Evolutionary conservation across 306 rosid species (phyloP), one percentile per base, ranked within the genome.

Genomic region (Glycine tomentella): DNA sequence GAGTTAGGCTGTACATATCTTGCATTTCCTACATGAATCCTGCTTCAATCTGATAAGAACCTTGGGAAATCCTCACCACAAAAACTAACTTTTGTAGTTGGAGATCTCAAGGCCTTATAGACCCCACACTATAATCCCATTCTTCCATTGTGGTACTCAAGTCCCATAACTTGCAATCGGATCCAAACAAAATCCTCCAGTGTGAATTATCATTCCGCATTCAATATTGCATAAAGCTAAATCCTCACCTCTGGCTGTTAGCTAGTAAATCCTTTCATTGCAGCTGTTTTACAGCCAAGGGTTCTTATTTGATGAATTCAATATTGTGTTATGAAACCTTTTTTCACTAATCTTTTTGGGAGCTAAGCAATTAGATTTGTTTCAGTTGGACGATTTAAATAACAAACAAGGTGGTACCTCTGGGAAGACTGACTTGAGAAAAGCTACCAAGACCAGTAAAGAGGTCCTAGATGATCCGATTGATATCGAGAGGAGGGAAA

Each of bases 301-400:
- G 15, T 81, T 72, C 71, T 50, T 77, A 76, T n/a, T 77, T 63
- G 68, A 75, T 75, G 64, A 80, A 52, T 13, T 14, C 17, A 56
- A 14, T 25, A 40, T 68, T 65, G 16, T 71, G 31, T 40, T 45
- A 9, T 46, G 61, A 72, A 70, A 10, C 42, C 8, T 25, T 4
- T 14, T 50, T 59, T 66, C 63, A 59, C 10, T 14, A 59, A 69
- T 75, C 63, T 75, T 25, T 61, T 69, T 14, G 51, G 17, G 79
- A 51, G 70, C 61, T 87, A 36, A 83, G 84, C 42, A 31, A 51
- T 68, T 74, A 50, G 67, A 25, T 49, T 81, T 55, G 48, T 77
- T 84, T 48, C 93, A 96, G 99, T 75, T 96, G 87, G 97, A 90
- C 40, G 94, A 92, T 74, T 34, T 71, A 72, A 88, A 88, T 55